Conservation (phyloP, 2,329 filamentous ascomycete genomes). For the Niveomyces coronatus region DNA sequence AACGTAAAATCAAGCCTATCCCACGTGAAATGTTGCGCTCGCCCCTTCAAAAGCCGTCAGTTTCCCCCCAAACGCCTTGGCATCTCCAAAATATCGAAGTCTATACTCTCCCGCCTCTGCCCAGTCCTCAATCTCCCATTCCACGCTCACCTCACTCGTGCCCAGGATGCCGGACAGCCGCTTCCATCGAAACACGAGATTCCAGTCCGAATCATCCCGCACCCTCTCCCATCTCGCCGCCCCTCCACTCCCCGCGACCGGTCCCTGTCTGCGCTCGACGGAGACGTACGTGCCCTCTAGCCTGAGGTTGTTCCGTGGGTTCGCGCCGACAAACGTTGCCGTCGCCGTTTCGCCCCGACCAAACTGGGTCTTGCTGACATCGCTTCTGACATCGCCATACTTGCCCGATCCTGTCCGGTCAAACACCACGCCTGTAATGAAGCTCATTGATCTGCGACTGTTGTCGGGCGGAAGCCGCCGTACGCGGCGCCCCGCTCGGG, state of each 20-base stretch:
- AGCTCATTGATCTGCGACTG: slow-evolving; percentile 60
- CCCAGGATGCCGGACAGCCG: slow-evolving; percentile 59
- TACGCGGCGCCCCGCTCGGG: slow-evolving; percentile 19
- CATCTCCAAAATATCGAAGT: slow-evolving; percentile 72
- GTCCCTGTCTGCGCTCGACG: slow-evolving; percentile 43
- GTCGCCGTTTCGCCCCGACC: slow-evolving; percentile 46
- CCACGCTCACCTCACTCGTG: slow-evolving; percentile 63
- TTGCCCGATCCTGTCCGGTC: slow-evolving; percentile 54
- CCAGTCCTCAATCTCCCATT: slow-evolving; percentile 65
- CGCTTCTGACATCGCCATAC: slow-evolving; percentile 57
- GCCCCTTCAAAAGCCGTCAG: slow-evolving; percentile 60
- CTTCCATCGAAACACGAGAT: slow-evolving; percentile 69
- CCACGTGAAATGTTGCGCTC: slow-evolving; percentile 40
- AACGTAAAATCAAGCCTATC: too few species aligned
- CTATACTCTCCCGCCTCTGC: slow-evolving; percentile 56
- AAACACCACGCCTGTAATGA: slow-evolving; percentile 68
- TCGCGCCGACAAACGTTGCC: slow-evolving; percentile 71
- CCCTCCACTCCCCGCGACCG: slow-evolving; percentile 43
- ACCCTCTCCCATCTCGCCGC: too few species aligned
- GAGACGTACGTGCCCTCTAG: slow-evolving; percentile 69
- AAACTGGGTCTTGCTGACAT: slow-evolving; percentile 40
- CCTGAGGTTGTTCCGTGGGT: slow-evolving; percentile 76
- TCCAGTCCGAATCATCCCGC: slow-evolving; percentile 74
- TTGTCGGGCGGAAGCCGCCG: slow-evolving; percentile 67
- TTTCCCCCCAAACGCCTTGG: slow-evolving; percentile 52